Evolutionary conservation across 2,329 filamentous ascomycete species (phyloP), one percentile per base, ranked within the genome.

Genomic region (Curvularia verruculosa): DNA sequence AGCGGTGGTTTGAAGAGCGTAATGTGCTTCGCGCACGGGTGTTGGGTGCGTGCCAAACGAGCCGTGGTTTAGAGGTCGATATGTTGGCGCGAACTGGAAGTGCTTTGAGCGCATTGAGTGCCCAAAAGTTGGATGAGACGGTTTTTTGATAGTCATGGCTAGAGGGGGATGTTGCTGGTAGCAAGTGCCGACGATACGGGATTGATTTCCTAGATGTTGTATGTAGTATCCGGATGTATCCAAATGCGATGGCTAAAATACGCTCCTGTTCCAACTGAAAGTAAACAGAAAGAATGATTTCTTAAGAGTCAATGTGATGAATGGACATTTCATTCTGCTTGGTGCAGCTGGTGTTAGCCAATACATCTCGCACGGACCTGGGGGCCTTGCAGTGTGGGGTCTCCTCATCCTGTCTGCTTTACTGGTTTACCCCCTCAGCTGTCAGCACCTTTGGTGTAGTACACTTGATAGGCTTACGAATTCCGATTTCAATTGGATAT

Each of bases 71-170:
- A 43, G 40, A 9, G 40, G 40, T 26, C n/a, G 24, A 8, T 24
- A 43, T n/a, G 40, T 43, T 4, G 40, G 40, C 1, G 40, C 43
- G 26, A 45, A 45, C 13, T 45, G 43, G 5, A 45, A 28, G 26
- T 28, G 24, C 10, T 10, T 12, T 19, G 26, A 28, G 26, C 26
- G 43, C 24, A 45, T 45, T 7, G 26, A 18, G 9, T 45, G 24
- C 26, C 43, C 26, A 19, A 45, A 45, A 5, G 24, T 24, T 12
- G 43, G 43, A 13, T 45, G 24, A 26, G 24, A 26, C 3, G 43
- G 43, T 26, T 45, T 29, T 29, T n/a, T 29, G n/a, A 29, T 19
- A 45, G 43, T 45, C 43, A 29, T 45, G 15, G 24, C 24, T 29
- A n/a, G 26, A 13, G 21, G 21, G 15, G 8, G 6, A 26, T 13